These are phyloP conservation scores for Solanum pimpinellifolium DNA, from an alignment of 257 asterid species.

Conservation along the genomic window DNA sequence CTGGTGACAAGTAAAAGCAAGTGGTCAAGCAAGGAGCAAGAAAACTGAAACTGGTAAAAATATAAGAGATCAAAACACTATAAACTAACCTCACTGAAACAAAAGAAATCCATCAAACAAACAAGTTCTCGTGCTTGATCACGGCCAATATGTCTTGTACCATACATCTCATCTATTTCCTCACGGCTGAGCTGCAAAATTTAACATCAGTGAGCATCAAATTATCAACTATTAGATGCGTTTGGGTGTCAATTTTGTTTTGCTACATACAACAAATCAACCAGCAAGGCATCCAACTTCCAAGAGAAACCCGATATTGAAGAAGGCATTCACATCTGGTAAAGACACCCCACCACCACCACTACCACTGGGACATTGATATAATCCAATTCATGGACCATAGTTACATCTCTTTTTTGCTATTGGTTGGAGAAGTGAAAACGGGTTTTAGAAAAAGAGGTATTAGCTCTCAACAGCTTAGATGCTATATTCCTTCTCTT, in stretches of 20 bases:
- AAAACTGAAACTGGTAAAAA: background rate
- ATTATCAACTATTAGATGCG: background rate
- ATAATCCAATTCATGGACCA: no score
- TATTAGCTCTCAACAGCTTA: background rate
- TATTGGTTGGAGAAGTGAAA: background rate
- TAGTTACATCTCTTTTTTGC: no score
- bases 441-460: background rate
- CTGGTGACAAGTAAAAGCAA: background rate
- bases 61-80: background rate
- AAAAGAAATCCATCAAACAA: slow-evolving; percentile 94
- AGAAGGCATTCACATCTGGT: background rate
- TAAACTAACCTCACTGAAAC: slow-evolving; percentile 89
- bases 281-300: background rate
- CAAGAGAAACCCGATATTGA: background rate
- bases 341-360: background rate
- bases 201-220: slow-evolving; percentile 1
- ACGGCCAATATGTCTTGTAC: slow-evolving; percentile 88
- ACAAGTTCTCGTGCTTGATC: slow-evolving; percentile 82
- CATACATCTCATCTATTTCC: slow-evolving; percentile 72
- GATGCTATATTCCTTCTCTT: background rate
- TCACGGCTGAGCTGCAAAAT: slow-evolving; percentile 57
- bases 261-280: background rate
- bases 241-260: background rate
- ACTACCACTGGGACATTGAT: background rate
- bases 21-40: background rate